Base-by-base conservation (phyloP, 2,329 filamentous ascomycete genomes). In the Zymoseptoria tritici region DNA sequence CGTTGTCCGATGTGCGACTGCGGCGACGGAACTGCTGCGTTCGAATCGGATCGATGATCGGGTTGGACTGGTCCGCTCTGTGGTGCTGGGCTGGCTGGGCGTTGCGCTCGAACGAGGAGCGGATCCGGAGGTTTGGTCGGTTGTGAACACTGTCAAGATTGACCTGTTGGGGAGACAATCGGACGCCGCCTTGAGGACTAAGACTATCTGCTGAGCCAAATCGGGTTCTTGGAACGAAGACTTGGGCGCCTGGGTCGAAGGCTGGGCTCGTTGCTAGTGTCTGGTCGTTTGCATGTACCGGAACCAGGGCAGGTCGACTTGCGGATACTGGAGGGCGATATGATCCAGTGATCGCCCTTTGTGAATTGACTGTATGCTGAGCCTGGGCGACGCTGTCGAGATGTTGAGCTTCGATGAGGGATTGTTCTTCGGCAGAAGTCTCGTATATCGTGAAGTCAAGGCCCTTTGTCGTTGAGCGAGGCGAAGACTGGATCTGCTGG, bases 221-320 rank as follows among this genome's bases (percentile, higher is more conserved):
- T 16, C 66, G 62, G 9, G 63, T 63, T 19, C 62, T 59, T 7
- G 70, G 68, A 2, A 71, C 63, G 55, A 73, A 72, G 4, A 66
- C 61, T 13, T 67, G 63, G 16, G 70, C 71, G 9, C 57, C 66
- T 13, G 69, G 68, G 56, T 73, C 67, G 9, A 73, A 62, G 57
- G 29, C 60, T 52, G 20, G 31, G 13, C 19, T 54, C 56, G 42
- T 51, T 22, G 52, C 51, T 31, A 16, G 46, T 50, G 21, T 46
- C 42, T 50, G 22, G 9, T 24, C 22, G 16, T 19, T 29, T 19
- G 52, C 20, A 13, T n/a, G 22, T 16, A 53, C 13, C 2, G 52
- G 11, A n/a, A 9, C n/a, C 22, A 29, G 29, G 20, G 52, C 16
- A 3, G 24, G 16, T 24, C 52, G 52, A 1, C 9, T 53, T 3